Conservation (phyloP, 352 stramenopile species). For the Saprolegnia parasitica region DNA sequence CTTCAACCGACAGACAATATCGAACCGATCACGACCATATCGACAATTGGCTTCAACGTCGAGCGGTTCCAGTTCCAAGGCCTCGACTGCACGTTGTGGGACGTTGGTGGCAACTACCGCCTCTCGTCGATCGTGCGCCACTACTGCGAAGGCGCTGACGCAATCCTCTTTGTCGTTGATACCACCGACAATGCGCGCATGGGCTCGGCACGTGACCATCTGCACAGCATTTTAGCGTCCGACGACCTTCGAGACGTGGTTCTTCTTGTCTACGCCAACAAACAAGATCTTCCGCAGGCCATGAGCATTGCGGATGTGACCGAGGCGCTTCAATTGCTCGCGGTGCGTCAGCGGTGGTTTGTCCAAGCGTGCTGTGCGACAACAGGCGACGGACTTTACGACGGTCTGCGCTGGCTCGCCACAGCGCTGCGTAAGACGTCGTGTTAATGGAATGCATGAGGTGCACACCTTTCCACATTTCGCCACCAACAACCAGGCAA, state of each 20-base stretch:
- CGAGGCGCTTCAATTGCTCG: not conserved
- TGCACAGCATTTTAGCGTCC: not conserved
- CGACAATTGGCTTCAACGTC: constrained; percentile 33
- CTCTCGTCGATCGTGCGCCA: not conserved
- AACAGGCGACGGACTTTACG: constrained; percentile 1
- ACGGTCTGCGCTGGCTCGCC: constrained; percentile 1
- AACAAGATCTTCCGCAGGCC: constrained; percentile 17
- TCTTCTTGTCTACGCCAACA: constrained; percentile 27
- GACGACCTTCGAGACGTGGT: not conserved
- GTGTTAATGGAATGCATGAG: not conserved
- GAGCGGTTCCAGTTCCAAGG: constrained; percentile 28
- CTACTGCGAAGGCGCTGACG: constrained; percentile 65
- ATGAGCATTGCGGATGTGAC: constrained; percentile 6
- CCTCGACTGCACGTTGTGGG: constrained; percentile 30
- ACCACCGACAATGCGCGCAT: constrained; percentile 25
- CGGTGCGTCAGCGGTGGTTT: not conserved
- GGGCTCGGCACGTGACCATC: constrained; percentile 16
- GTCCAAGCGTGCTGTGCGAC: constrained; percentile 11
- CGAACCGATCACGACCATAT: constrained; percentile 25
- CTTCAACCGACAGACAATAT: not conserved
- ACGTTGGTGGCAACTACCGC: constrained; percentile 24
- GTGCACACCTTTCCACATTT: too few species aligned
- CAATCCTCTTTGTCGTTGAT: constrained; percentile 32
- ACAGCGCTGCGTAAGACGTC: not conserved
- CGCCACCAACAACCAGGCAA: too few species aligned